A percentile compares a stretch with the other conserved stretches of the same genome.
Conservation (phyloP, 495 filamentous ascomycete genomes). For the Glarea lozoyensis region DNA sequence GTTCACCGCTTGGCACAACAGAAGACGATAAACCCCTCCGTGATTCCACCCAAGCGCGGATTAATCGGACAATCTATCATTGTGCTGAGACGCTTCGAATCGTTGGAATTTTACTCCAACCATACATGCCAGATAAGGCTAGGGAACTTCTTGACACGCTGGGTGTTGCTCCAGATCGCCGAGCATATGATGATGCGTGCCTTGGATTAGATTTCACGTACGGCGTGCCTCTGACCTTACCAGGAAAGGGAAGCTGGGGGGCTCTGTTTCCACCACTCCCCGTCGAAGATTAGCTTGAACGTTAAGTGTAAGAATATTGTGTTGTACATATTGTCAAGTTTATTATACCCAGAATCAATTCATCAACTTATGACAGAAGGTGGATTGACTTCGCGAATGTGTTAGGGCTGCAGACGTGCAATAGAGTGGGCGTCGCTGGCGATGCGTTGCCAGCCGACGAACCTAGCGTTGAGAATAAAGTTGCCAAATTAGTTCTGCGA, state of each 20-base stretch:
- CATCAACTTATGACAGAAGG: too few species aligned
- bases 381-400: too few species aligned
- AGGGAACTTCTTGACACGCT: conserved; percentile 65
- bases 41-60: not conserved
- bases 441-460: too few species aligned
- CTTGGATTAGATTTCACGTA: conserved; percentile 58
- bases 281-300: conserved; percentile 13
- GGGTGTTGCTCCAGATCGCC: conserved; percentile 53
- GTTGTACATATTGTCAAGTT: too few species aligned
- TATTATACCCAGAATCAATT: too few species aligned
- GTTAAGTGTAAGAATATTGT: too few species aligned
- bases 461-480: too few species aligned
- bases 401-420: too few species aligned
- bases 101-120: conserved; percentile 75
- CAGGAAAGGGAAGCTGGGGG: conserved; percentile 15
- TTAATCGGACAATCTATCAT: conserved; percentile 50
- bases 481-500: too few species aligned
- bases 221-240: conserved; percentile 30
- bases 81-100: conserved; percentile 73
- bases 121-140: conserved; percentile 81
- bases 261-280: conserved; percentile 18
- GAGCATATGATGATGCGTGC: conserved; percentile 46
- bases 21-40: conserved; percentile 3
- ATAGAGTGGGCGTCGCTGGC: too few species aligned
- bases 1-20: too few species aligned